Evolutionary conservation across 2,329 filamentous ascomycete genomes (phyloP).

Genomic region (Acrocalymma vagum): DNA sequence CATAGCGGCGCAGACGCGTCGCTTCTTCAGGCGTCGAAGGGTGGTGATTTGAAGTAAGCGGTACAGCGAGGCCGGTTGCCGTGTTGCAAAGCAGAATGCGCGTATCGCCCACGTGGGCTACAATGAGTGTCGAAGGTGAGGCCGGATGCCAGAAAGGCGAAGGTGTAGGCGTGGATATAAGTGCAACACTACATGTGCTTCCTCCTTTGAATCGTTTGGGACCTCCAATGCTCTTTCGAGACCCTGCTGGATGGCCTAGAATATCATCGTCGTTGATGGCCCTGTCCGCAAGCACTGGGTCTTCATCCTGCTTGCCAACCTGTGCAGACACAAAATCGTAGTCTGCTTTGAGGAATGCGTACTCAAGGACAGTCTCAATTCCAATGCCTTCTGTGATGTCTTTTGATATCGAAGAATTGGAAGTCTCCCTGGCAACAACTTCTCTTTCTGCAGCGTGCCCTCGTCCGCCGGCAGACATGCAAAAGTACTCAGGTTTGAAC

Average conservation of each 20-base stretch:
- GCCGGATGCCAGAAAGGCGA: slow-evolving; percentile 95
- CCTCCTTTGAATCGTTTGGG: slow-evolving; percentile 86
- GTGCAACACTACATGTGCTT: slow-evolving; percentile 86
- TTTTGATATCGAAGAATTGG: slow-evolving; percentile 28
- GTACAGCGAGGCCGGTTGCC: slow-evolving; percentile 77
- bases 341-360: slow-evolving; percentile 93
- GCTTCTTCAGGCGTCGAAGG: slow-evolving; percentile 87
- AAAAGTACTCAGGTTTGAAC: slow-evolving; percentile 84
- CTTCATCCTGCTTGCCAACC: slow-evolving; percentile 78
- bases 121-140: slow-evolving; percentile 81
- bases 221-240: slow-evolving; percentile 72
- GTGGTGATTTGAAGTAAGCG: slow-evolving; percentile 91
- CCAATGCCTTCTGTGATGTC: slow-evolving; percentile 58
- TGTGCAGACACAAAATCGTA: slow-evolving; percentile 93
- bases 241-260: slow-evolving; percentile 68
- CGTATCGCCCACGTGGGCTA: slow-evolving; percentile 93
- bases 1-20: slow-evolving; percentile 83
- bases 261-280: slow-evolving; percentile 88
- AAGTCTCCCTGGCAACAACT: slow-evolving; percentile 30
- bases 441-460: slow-evolving; percentile 45
- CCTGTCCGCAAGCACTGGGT: slow-evolving; percentile 74
- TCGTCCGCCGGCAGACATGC: slow-evolving; percentile 50
- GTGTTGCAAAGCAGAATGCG: slow-evolving; percentile 90
- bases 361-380: slow-evolving; percentile 82
- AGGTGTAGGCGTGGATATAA: slow-evolving; percentile 91